phyloP scores from a whole-genome alignment of 139 green algal species.

The Tetraselmis chui region DNA sequence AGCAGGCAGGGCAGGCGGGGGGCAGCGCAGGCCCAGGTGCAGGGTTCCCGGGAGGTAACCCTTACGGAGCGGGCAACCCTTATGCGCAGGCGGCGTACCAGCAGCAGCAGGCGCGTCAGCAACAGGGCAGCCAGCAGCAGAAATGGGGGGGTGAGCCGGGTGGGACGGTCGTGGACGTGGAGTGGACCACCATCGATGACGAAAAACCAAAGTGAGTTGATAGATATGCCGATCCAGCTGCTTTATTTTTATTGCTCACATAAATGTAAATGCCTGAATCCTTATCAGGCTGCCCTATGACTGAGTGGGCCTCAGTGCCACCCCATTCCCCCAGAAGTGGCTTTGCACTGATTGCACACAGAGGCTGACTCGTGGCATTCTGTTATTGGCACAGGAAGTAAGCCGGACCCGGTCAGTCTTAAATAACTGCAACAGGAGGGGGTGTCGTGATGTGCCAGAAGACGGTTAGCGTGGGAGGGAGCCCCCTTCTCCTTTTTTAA shows the following conservation, averaged over 20 bases:
- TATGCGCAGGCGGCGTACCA: not conserved
- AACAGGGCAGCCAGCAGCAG: not conserved
- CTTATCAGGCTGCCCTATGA: not conserved
- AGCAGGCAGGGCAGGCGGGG: not conserved
- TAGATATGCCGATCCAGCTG: too few relatives aligned
- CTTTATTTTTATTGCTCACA: too few relatives aligned
- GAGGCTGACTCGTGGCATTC: constrained; percentile 9
- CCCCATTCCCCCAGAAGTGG: not conserved
- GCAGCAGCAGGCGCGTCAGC: not conserved
- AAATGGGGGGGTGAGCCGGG: not conserved
- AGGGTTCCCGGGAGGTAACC: too few relatives aligned
- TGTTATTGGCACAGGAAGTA: not conserved
- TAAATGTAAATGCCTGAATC: too few relatives aligned
- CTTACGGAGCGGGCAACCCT: not conserved
- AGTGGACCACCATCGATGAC: not conserved
- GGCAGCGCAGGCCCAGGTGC: too few relatives aligned
- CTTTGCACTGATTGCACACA: constrained; percentile 7
- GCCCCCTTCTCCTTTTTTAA: too few relatives aligned
- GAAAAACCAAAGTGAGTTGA: not conserved
- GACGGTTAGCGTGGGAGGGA: too few relatives aligned
- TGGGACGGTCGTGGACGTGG: not conserved
- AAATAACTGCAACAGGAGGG: too few relatives aligned
- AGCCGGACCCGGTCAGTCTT: not conserved
- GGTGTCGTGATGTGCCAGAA: not conserved
- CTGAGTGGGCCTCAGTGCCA: not conserved